Conservation (phyloP, 371 early-diverging fungal genomes). For the Circinella minor region DNA sequence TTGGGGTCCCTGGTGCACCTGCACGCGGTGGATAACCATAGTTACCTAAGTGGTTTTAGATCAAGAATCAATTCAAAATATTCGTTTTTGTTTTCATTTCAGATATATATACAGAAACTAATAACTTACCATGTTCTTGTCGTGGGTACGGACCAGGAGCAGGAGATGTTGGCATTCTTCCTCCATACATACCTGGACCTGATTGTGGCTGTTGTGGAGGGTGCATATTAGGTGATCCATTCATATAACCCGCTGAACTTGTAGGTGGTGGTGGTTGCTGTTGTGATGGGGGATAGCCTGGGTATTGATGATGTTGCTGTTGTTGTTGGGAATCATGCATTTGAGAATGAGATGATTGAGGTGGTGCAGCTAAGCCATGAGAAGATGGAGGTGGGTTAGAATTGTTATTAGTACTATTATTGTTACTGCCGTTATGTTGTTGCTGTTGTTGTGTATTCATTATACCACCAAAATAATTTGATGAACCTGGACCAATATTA, state of each 20-base stretch:
- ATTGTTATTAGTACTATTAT: slow-evolving; percentile 13
- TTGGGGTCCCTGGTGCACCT: slow-evolving; percentile 17
- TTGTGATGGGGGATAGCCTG: slow-evolving; percentile 16
- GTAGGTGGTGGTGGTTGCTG: slow-evolving; percentile 16
- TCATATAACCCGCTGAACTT: slow-evolving; percentile 4
- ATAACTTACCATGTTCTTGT: slow-evolving; percentile 16
- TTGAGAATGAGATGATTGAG: not conserved
- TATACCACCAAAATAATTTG: slow-evolving; percentile 31
- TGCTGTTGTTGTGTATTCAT: slow-evolving; percentile 23
- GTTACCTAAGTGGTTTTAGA: not conserved
- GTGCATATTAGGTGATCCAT: slow-evolving; percentile 21
- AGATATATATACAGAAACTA: too few relatives aligned
- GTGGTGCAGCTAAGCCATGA: slow-evolving; percentile 12
- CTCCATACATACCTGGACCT: slow-evolving; percentile 11
- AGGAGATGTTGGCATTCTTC: slow-evolving; percentile 22
- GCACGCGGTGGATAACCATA: slow-evolving; percentile 23
- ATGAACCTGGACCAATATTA: slow-evolving; percentile 31
- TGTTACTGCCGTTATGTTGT: not conserved
- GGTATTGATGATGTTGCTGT: slow-evolving; percentile 12
- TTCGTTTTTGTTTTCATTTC: not conserved
- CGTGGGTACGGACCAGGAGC: slow-evolving; percentile 22
- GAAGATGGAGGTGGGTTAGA: slow-evolving; percentile 4
- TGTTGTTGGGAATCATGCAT: slow-evolving; percentile 8
- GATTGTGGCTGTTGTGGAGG: slow-evolving; percentile 7
- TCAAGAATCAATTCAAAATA: slow-evolving; percentile 2